Evolutionary conservation across 2,329 filamentous ascomycete genomes (phyloP).

Genomic region (Diplocarpon mali): DNA sequence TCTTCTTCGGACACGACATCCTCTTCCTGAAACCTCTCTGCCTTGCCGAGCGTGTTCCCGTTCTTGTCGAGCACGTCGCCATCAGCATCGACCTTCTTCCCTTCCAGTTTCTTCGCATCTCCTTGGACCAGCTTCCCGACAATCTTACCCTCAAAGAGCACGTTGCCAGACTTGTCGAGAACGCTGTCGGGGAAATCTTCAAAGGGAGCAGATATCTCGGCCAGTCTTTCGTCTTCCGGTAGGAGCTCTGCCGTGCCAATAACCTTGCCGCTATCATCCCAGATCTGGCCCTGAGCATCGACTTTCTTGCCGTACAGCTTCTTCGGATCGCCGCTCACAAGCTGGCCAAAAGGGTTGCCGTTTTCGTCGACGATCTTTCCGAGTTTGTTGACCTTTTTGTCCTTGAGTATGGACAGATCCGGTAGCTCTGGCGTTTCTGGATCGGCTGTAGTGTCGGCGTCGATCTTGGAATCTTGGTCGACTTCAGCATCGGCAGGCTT

Average conservation of each 20-base stretch:
- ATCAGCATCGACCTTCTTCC: slow-evolving; percentile 66
- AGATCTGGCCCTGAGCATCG: slow-evolving; percentile 59
- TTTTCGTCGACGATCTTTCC: slow-evolving; percentile 43
- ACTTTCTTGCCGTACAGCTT: slow-evolving; percentile 52
- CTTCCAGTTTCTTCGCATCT: slow-evolving; percentile 50
- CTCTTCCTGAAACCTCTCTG: slow-evolving; percentile 27
- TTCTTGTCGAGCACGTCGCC: slow-evolving; percentile 75
- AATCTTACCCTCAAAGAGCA: slow-evolving; percentile 40
- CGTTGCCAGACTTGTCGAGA: slow-evolving; percentile 41
- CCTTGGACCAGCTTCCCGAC: slow-evolving; percentile 51
- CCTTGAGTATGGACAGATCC: slow-evolving; percentile 33
- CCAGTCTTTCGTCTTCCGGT: slow-evolving; percentile 41
- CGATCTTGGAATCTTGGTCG: neutral
- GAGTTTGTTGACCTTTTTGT: slow-evolving; percentile 43
- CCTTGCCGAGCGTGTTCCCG: slow-evolving; percentile 38
- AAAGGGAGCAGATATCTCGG: slow-evolving; percentile 38
- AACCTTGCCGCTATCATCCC: slow-evolving; percentile 57
- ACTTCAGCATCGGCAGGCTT: neutral
- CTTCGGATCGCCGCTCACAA: slow-evolving; percentile 54
- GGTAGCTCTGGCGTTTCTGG: slow-evolving; percentile 5
- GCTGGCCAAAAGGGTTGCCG: slow-evolving; percentile 44
- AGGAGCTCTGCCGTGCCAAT: slow-evolving; percentile 57
- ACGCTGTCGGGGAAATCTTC: slow-evolving; percentile 45
- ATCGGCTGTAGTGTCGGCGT: neutral
- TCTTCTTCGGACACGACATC: slow-evolving; percentile 21